Percentiles rank a stretch among this genome's conserved stretches.
Evolutionary conservation across 2,329 filamentous ascomycete genomes (phyloP).

Genomic region (Stagonosporopsis rhizophila): DNA sequence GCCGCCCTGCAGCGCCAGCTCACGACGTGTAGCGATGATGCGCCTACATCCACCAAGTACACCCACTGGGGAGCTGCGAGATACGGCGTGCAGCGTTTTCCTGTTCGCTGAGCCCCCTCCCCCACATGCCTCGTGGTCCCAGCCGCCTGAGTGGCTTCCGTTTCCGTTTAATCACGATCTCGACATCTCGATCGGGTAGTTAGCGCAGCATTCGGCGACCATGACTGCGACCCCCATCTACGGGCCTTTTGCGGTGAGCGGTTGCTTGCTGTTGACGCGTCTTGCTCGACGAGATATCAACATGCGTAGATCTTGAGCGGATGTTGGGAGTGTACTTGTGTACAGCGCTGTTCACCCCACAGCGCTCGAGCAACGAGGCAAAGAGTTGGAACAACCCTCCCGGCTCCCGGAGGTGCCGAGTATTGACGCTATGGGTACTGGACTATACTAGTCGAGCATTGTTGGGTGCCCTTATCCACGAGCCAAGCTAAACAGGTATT

Average conservation of each 20-base stretch:
- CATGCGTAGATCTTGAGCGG: conserved; percentile 7
- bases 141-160: neutral
- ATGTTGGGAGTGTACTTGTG: neutral
- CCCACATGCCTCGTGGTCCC: conserved; percentile 11
- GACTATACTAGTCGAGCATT: conserved; percentile 1
- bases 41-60: neutral
- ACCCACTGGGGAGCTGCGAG: neutral
- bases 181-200: conserved; percentile 1
- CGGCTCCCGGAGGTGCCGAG: neutral
- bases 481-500: neutral
- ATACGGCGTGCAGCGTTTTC: neutral
- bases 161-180: conserved; percentile 4
- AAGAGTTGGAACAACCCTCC: neutral
- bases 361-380: neutral
- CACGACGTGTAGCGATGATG: conserved; percentile 14
- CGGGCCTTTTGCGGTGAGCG: conserved; percentile 16
- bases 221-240: neutral
- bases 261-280: conserved; percentile 7
- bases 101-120: neutral
- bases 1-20: conserved; percentile 15
- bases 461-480: neutral
- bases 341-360: neutral
- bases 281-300: neutral
- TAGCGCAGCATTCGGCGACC: conserved; percentile 4
- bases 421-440: conserved; percentile 10